These are phyloP conservation scores for Suillus brevipes DNA, from an alignment of 768 basidiomycete species.

Conservation along the genomic window DNA sequence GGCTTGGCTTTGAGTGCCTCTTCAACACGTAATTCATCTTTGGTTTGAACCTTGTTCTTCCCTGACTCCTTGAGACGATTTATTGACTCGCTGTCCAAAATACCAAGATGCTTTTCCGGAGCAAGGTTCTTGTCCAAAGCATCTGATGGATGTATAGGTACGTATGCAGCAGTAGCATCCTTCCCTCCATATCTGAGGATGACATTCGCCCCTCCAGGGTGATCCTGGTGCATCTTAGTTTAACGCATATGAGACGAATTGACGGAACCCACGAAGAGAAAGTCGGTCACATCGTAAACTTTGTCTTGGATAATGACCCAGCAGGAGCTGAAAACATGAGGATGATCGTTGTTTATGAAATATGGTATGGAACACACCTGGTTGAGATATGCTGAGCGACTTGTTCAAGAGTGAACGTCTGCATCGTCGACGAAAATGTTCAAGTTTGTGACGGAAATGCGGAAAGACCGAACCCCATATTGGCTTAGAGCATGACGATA, in stretches of 20 bases:
- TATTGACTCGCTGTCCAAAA: conserved; percentile 50
- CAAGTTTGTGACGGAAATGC: conserved; percentile 3
- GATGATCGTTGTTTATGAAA: conserved; percentile 10
- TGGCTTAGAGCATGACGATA: not conserved
- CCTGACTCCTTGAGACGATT: conserved; percentile 37
- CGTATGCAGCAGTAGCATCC: conserved; percentile 77
- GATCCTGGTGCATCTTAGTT: conserved; percentile 45
- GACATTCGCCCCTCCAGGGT: conserved; percentile 80
- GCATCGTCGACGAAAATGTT: conserved; percentile 18
- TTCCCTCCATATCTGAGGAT: conserved; percentile 83
- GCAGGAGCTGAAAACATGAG: conserved; percentile 55
- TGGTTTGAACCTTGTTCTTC: conserved; percentile 52
- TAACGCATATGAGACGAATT: not conserved
- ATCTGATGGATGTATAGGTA: conserved; percentile 84
- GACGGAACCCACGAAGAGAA: conserved; percentile 52
- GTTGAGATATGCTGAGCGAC: conserved; percentile 59
- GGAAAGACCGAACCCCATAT: not conserved
- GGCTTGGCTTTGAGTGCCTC: conserved; percentile 61
- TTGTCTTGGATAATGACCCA: conserved; percentile 81
- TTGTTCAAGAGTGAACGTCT: conserved; percentile 52
- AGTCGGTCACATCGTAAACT: conserved; percentile 87
- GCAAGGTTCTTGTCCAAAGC: conserved; percentile 74
- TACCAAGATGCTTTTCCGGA: conserved; percentile 70
- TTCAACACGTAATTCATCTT: conserved; percentile 70
- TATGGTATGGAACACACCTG: conserved; percentile 37